Conservation (phyloP, 768 basidiomycete species). For the Termitomyces sp. region DNA sequence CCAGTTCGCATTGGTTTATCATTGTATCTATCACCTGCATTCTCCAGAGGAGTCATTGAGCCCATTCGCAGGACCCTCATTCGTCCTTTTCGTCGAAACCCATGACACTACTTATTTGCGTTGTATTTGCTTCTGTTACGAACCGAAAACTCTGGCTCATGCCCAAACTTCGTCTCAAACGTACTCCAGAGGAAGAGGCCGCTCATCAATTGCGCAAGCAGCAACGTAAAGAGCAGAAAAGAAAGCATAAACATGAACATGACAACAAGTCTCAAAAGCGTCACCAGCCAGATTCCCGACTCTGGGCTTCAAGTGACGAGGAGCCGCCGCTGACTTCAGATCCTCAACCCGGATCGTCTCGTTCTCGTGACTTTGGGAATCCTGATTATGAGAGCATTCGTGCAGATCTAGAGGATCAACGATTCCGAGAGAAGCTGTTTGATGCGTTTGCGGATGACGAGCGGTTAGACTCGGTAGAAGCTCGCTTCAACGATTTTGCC, state of each 20-base stretch:
- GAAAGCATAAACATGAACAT: constrained; percentile 21
- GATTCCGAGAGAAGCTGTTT: constrained; percentile 70
- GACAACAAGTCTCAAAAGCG: constrained; percentile 14
- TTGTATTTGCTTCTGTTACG: constrained; percentile 11
- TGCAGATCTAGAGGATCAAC: constrained; percentile 55
- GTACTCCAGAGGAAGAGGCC: constrained; percentile 55
- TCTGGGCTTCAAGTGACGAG: constrained; percentile 49
- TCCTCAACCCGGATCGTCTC: constrained; percentile 15
- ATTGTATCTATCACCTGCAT: constrained; percentile 65
- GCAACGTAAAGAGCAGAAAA: constrained; percentile 28
- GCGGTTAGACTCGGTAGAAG: constrained; percentile 55
- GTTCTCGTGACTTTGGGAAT: constrained; percentile 12
- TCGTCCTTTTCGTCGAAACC: constrained; percentile 24
- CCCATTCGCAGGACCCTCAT: constrained; percentile 43
- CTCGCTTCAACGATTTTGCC: constrained; percentile 59
- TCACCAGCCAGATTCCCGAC: constrained; percentile 15
- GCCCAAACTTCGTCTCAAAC: constrained; percentile 58
- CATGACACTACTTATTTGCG: constrained; percentile 8
- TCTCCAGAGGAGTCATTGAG: constrained; percentile 62
- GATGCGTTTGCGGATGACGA: constrained; percentile 72
- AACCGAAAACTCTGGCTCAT: constrained; percentile 17
- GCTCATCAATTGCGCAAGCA: constrained; percentile 35
- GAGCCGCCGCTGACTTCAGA: constrained; percentile 16
- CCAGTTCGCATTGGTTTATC: constrained; percentile 71
- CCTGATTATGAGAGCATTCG: constrained; percentile 41